These are phyloP conservation scores for Aspergillus quadricinctus DNA, from an alignment of 2,329 filamentous ascomycete genomes.

Conservation along the genomic window DNA sequence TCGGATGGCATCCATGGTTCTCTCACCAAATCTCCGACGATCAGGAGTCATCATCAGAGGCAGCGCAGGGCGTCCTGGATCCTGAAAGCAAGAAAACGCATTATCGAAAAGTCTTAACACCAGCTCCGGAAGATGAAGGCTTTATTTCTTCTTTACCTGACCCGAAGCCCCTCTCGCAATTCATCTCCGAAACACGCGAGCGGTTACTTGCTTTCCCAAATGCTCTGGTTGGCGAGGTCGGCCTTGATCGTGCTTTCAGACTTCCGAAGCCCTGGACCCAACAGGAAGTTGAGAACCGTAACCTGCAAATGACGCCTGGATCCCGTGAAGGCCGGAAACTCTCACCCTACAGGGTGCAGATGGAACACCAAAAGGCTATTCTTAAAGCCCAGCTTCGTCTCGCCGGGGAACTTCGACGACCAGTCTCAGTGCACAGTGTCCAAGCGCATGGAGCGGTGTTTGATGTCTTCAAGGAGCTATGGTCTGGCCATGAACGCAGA, in stretches of 20 bases:
- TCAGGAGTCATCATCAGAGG: conserved; percentile 16
- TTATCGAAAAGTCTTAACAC: conserved; percentile 52
- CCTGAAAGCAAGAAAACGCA: conserved; percentile 41
- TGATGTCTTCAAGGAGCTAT: conserved; percentile 53
- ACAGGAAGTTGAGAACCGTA: conserved; percentile 27
- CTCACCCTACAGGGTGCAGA: conserved; percentile 53
- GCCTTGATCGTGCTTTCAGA: conserved; percentile 58
- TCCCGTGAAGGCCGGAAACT: conserved; percentile 56
- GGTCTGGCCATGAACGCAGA: conserved; percentile 54
- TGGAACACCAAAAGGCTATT: conserved; percentile 55
- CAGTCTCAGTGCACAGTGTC: conserved; percentile 61
- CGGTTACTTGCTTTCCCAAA: conserved; percentile 49
- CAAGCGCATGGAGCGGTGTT: conserved; percentile 58
- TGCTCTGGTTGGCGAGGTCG: conserved; percentile 59
- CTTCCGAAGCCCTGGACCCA: conserved; percentile 51
- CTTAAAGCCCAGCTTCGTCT: conserved; percentile 56
- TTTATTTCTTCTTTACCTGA: conserved; percentile 51
- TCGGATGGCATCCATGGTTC: conserved; percentile 68
- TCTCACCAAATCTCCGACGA: conserved; percentile 57
- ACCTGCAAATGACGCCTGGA: conserved; percentile 50
- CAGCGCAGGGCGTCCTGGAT: conserved; percentile 4
- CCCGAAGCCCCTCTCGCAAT: conserved; percentile 50
- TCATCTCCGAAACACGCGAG: conserved; percentile 47
- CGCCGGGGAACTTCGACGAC: conserved; percentile 54
- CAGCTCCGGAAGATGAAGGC: conserved; percentile 42